phyloP scores from a whole-genome alignment of 83 land plant species.

The Isoetes engelmannii region DNA sequence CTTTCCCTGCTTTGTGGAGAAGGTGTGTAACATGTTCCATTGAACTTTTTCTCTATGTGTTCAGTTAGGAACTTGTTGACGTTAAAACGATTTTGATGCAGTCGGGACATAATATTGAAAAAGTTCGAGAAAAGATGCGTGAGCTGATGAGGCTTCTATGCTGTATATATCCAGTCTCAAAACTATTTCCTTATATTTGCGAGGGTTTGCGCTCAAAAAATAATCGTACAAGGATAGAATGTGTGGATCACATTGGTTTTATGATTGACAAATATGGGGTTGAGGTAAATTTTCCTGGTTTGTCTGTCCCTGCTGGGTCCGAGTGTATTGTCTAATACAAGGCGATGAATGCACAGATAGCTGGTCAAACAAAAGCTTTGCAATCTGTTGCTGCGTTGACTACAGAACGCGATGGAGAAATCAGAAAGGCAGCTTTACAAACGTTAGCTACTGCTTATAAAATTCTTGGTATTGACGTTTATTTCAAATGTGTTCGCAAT shows the following conservation, averaged over 20 bases:
- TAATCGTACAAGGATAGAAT: conserved; percentile 81
- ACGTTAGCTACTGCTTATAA: conserved; percentile 88
- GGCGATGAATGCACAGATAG: conserved; percentile 36
- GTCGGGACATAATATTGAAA: conserved; percentile 98
- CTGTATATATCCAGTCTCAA: conserved; percentile 66
- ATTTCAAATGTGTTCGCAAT: background rate
- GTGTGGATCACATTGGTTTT: conserved; percentile 78
- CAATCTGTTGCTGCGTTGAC: conserved; percentile 80
- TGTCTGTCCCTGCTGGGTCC: background rate
- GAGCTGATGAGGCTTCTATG: conserved; percentile 68
- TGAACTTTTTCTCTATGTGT: background rate
- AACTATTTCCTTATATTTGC: conserved; percentile 60
- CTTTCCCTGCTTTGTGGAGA: conserved; percentile 93
- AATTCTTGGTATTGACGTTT: conserved; percentile 56
- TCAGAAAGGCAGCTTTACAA: conserved; percentile 86
- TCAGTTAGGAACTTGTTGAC: background rate
- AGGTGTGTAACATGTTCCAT: conserved; percentile 38
- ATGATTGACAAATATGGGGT: conserved; percentile 71
- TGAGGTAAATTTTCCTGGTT: conserved; percentile 47
- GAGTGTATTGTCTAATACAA: no score
- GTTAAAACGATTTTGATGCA: conserved; percentile 30
- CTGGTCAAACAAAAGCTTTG: conserved; percentile 72
- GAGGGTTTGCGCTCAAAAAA: conserved; percentile 95
- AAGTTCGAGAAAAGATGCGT: conserved; percentile 86
- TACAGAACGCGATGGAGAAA: conserved; percentile 93